Conservation (phyloP, 345 rosid species). For the Salix caprea region DNA sequence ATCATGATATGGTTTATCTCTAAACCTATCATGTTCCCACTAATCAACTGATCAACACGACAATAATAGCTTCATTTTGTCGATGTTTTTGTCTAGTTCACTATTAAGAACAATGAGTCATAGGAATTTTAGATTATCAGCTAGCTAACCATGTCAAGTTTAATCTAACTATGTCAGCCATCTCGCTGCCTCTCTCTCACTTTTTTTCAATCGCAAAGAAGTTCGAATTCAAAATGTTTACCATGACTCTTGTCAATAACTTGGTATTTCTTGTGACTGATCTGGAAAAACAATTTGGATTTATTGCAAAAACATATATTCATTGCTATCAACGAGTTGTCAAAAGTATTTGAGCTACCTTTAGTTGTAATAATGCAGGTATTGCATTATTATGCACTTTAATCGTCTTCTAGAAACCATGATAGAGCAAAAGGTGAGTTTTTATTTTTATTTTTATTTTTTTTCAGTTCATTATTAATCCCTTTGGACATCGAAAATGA, state of each 20-base stretch:
- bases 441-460: background rate
- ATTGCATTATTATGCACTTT: background rate
- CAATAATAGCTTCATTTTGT: background rate
- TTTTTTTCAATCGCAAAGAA: no score
- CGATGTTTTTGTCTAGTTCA: background rate
- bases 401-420: background rate
- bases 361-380: background rate
- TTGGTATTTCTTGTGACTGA: background rate
- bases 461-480: background rate
- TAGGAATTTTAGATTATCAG: background rate
- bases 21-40: background rate
- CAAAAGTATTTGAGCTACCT: background rate
- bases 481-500: background rate
- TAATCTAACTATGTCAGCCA: background rate
- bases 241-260: no score
- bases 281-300: background rate
- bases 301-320: background rate
- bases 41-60: background rate
- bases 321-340: background rate
- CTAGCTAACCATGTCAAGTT: background rate
- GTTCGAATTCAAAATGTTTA: no score
- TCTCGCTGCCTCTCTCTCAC: background rate
- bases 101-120: background rate
- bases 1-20: background rate
- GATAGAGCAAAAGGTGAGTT: background rate